A percentile compares a stretch with the other conserved stretches of the same genome.
Conservation (phyloP, 2,329 filamentous ascomycete genomes). For the Cladosporium sphaerospermum region DNA sequence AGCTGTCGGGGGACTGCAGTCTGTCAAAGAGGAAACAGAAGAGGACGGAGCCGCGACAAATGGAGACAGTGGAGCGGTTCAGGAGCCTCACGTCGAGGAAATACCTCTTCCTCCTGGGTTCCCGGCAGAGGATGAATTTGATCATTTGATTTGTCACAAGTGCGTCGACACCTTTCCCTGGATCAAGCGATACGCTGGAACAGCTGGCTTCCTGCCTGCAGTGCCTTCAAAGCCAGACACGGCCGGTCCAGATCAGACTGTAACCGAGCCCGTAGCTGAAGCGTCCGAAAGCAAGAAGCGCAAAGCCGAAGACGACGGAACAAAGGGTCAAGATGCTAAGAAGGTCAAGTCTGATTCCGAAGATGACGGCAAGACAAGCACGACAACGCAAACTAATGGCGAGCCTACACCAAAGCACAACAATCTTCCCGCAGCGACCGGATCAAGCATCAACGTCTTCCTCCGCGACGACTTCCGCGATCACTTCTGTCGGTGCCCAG, state of each 20-base stretch:
- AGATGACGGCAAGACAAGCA: background rate
- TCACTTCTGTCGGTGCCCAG: slow-evolving; percentile 71
- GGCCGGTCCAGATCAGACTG: background rate
- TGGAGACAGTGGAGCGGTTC: slow-evolving; percentile 34
- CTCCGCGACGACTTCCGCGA: slow-evolving; percentile 72
- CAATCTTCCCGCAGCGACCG: slow-evolving; percentile 51
- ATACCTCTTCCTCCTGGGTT: slow-evolving; percentile 76
- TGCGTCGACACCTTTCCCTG: slow-evolving; percentile 83
- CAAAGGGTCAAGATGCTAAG: slow-evolving; percentile 23
- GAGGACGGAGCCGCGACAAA: slow-evolving; percentile 28
- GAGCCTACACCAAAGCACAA: slow-evolving; percentile 18
- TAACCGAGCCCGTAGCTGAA: background rate
- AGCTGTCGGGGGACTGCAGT: slow-evolving; percentile 18
- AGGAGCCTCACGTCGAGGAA: slow-evolving; percentile 50
- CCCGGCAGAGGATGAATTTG: slow-evolving; percentile 81
- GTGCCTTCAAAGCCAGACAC: slow-evolving; percentile 46
- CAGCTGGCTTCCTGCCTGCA: slow-evolving; percentile 70
- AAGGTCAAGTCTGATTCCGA: slow-evolving; percentile 21
- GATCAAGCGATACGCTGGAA: slow-evolving; percentile 82
- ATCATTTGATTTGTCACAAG: slow-evolving; percentile 88
- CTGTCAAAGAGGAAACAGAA: slow-evolving; percentile 28
- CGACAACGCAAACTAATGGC: background rate
- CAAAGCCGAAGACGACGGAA: slow-evolving; percentile 39
- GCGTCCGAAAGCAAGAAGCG: slow-evolving; percentile 32
- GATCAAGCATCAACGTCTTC: slow-evolving; percentile 71